These are phyloP conservation scores for Heimioporus sp. DNA, from an alignment of 768 basidiomycete species.

Conservation along the genomic window DNA sequence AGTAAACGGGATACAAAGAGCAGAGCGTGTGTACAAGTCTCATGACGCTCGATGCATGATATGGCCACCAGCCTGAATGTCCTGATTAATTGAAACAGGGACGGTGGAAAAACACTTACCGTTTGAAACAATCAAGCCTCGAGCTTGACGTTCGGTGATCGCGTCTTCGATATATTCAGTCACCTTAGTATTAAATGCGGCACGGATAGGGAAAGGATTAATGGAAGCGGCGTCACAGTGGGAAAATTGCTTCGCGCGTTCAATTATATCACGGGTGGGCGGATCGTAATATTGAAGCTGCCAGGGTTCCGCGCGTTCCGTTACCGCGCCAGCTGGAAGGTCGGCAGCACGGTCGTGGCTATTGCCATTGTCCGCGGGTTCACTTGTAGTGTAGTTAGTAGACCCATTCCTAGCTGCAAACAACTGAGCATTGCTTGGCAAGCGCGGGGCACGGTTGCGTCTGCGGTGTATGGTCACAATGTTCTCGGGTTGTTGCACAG, in stretches of 20 bases:
- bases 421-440: constrained; percentile 3
- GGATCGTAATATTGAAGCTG: constrained; percentile 6
- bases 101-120: not conserved
- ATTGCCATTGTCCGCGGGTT: no score
- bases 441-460: not conserved
- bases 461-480: not conserved
- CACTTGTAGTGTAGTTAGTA: no score
- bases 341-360: no score
- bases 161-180: constrained; percentile 1
- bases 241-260: constrained; percentile 1
- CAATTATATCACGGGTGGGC: not conserved
- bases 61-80: constrained; percentile 4
- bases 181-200: not conserved
- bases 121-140: not conserved
- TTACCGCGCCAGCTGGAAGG: not conserved
- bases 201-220: not conserved
- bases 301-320: not conserved
- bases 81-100: not conserved
- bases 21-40: not conserved
- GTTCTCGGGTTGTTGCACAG: no score
- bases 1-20: no score
- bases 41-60: not conserved
- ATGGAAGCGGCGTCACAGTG: not conserved
- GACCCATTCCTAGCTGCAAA: not conserved
- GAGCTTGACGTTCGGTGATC: not conserved